phyloP scores from a whole-genome alignment of 2,329 filamentous ascomycete species.

The Aureobasidium sp. region DNA sequence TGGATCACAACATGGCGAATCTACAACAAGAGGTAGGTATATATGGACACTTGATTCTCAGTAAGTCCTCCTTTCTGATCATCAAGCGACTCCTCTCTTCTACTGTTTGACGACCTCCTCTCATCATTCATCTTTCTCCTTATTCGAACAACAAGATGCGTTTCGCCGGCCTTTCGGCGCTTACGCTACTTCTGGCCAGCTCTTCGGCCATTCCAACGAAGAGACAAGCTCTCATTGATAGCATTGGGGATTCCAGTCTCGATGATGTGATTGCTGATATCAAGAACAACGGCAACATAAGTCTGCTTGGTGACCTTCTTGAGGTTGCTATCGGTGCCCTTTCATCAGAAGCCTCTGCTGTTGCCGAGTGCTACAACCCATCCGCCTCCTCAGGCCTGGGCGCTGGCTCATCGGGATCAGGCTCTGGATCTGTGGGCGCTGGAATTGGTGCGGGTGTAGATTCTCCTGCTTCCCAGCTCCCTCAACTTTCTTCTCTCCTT shows the following conservation, averaged over 20 bases:
- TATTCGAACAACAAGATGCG: constrained; percentile 5
- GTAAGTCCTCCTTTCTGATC: neutral
- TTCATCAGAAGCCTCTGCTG: neutral
- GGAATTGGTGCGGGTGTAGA: neutral
- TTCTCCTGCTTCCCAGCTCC: neutral
- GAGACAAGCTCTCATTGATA: constrained; percentile 10
- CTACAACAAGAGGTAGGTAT: neutral
- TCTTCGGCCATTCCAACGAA: constrained; percentile 7
- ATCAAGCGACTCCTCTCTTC: neutral
- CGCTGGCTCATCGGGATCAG: neutral
- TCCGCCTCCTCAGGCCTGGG: neutral
- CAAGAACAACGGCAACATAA: constrained; percentile 3
- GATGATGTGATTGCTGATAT: constrained; percentile 7
- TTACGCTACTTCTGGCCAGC: constrained; percentile 6
- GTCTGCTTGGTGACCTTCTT: constrained; percentile 3
- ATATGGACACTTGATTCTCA: neutral
- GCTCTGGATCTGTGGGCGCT: neutral
- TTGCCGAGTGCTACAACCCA: constrained; percentile 1
- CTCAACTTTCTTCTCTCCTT: neutral
- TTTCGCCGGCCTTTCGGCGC: constrained; percentile 4
- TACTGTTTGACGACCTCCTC: neutral
- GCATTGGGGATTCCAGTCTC: neutral
- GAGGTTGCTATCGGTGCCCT: constrained; percentile 6
- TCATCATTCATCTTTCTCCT: neutral
- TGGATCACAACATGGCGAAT: neutral